Evolutionary conservation across 768 basidiomycete species (phyloP).

Genomic region (Boletus sp.): DNA sequence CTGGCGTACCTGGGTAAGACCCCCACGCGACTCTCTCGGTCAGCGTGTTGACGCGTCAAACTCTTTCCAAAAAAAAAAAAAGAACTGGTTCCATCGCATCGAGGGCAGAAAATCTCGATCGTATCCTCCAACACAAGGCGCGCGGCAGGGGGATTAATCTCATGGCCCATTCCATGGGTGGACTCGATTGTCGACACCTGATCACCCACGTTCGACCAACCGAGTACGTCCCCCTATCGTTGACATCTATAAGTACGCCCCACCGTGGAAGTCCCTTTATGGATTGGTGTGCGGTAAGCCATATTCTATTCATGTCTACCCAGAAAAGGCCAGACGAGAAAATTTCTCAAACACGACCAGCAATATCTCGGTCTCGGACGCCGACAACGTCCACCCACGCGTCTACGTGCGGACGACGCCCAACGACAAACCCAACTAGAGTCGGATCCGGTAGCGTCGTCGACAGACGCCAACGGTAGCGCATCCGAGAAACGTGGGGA

Average conservation of each 20-base stretch:
- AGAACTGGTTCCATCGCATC: conserved; percentile 89
- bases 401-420: not conserved
- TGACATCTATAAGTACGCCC: conserved; percentile 89
- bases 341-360: conserved; percentile 35
- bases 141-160: conserved; percentile 85
- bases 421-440: not conserved
- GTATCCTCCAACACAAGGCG: conserved; percentile 60
- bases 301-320: conserved; percentile 1
- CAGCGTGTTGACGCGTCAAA: not conserved
- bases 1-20: conserved; percentile 85
- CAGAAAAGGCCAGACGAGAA: conserved; percentile 12
- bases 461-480: not conserved
- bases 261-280: conserved; percentile 98
- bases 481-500: conserved; percentile 30
- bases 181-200: conserved; percentile 89
- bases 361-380: conserved; percentile 92
- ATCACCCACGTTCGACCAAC: conserved; percentile 81
- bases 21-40: not conserved
- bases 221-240: conserved; percentile 80
- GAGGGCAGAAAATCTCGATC: conserved; percentile 73
- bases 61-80: not conserved
- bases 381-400: conserved; percentile 30
- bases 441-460: not conserved
- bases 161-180: conserved; percentile 97
- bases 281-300: conserved; percentile 91